A percentile compares a stretch with the other conserved stretches of the same genome.
Evolutionary conservation across 805 yeast genomes (phyloP).

Genomic region (Metschnikowia proteae): DNA sequence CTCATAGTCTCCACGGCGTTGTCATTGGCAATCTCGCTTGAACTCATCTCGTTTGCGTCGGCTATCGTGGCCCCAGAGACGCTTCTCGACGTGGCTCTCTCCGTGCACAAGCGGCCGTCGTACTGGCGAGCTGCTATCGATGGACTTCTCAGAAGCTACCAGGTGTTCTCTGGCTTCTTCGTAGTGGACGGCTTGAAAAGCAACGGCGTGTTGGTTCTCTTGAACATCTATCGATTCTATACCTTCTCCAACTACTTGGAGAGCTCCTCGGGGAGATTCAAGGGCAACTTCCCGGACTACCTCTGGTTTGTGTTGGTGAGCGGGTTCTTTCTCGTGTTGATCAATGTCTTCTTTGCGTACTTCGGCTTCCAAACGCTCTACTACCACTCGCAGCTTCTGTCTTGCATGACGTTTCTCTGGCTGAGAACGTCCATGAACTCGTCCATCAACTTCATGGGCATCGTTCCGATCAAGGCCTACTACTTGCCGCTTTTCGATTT

Average conservation of each 20-base stretch:
- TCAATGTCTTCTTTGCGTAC: slow-evolving; percentile 21
- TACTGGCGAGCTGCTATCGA: neutral
- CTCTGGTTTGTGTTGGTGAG: slow-evolving; percentile 50
- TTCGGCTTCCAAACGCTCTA: slow-evolving; percentile 10
- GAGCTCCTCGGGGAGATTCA: slow-evolving; percentile 41
- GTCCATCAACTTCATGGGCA: slow-evolving; percentile 49
- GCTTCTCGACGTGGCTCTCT: slow-evolving; percentile 8
- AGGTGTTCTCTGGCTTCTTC: slow-evolving; percentile 49
- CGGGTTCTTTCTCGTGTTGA: slow-evolving; percentile 43
- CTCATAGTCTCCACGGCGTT: slow-evolving; percentile 46
- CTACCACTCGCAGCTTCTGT: slow-evolving; percentile 42
- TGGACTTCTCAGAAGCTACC: slow-evolving; percentile 37
- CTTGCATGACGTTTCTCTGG: slow-evolving; percentile 61
- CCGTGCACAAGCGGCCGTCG: slow-evolving; percentile 1
- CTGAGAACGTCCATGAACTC: slow-evolving; percentile 52
- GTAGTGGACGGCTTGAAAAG: slow-evolving; percentile 35
- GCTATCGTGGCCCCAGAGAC: slow-evolving; percentile 8
- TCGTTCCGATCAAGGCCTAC: slow-evolving; percentile 54
- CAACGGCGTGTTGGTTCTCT: slow-evolving; percentile 26
- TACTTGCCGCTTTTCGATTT: slow-evolving; percentile 45
- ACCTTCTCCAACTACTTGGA: slow-evolving; percentile 56
- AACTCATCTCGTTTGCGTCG: slow-evolving; percentile 15
- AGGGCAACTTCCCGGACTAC: slow-evolving; percentile 50
- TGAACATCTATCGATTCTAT: slow-evolving; percentile 56
- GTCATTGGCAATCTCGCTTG: slow-evolving; percentile 32